phyloP scores from a whole-genome alignment of 2,329 filamentous ascomycete species.

The Chaetomium sp. region DNA sequence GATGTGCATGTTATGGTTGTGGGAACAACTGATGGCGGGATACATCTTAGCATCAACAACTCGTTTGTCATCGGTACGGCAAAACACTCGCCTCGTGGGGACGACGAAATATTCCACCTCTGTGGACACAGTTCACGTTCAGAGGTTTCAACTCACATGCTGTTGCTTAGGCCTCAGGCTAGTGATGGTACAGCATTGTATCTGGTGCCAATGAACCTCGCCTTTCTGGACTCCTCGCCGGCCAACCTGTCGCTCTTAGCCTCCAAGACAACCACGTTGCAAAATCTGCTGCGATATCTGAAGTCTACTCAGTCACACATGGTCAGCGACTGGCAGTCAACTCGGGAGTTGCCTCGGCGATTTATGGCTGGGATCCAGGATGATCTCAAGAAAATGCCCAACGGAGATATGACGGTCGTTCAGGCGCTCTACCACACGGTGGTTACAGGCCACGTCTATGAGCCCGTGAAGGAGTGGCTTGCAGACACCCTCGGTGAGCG shows the following conservation, averaged over 20 bases:
- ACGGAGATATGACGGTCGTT: slow-evolving; percentile 63
- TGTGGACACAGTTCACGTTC: slow-evolving; percentile 71
- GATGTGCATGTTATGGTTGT: slow-evolving; percentile 79
- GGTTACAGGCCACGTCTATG: slow-evolving; percentile 77
- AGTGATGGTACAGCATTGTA: slow-evolving; percentile 51
- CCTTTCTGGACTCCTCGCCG: slow-evolving; percentile 76
- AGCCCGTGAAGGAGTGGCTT: slow-evolving; percentile 81
- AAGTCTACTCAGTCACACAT: slow-evolving; percentile 79
- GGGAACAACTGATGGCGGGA: slow-evolving; percentile 68
- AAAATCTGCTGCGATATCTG: slow-evolving; percentile 84
- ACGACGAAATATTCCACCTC: slow-evolving; percentile 43
- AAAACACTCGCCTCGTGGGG: slow-evolving; percentile 47
- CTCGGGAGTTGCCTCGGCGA: slow-evolving; percentile 74
- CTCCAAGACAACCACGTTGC: slow-evolving; percentile 82
- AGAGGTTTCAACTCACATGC: slow-evolving; percentile 71
- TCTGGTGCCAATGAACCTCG: slow-evolving; percentile 78
- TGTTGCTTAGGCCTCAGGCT: slow-evolving; percentile 56
- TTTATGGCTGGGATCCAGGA: slow-evolving; percentile 78
- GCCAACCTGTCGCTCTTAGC: slow-evolving; percentile 82
- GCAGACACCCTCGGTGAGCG: slow-evolving; percentile 79
- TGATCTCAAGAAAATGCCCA: slow-evolving; percentile 65
- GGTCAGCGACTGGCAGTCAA: slow-evolving; percentile 78
- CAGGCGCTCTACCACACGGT: slow-evolving; percentile 82
- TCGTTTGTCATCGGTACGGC: slow-evolving; percentile 78
- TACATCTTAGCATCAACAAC: slow-evolving; percentile 83